These are phyloP conservation scores for Lipomyces yamanashiensis DNA, from an alignment of 805 yeast species.

Conservation along the genomic window DNA sequence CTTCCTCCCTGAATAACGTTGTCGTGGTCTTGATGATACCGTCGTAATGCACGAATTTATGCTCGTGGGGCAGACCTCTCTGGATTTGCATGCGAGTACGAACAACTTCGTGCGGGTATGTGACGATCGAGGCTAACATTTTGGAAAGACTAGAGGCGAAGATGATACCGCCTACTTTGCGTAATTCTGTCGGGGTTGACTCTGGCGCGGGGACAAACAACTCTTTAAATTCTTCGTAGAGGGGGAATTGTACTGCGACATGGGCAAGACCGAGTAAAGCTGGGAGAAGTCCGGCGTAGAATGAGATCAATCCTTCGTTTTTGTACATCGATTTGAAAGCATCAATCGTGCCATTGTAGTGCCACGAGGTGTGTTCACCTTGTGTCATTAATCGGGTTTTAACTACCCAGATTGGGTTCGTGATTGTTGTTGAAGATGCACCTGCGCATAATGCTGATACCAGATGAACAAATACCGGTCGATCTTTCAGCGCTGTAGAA, in stretches of 20 bases:
- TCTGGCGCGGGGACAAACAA: slow-evolving; percentile 49
- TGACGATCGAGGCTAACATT: slow-evolving; percentile 83
- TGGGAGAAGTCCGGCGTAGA: slow-evolving; percentile 89
- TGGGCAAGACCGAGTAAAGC: slow-evolving; percentile 88
- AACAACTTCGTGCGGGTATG: slow-evolving; percentile 92
- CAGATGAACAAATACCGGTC: slow-evolving; percentile 48
- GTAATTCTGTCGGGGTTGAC: slow-evolving; percentile 31
- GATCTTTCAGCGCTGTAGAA: slow-evolving; percentile 41
- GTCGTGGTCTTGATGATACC: slow-evolving; percentile 47
- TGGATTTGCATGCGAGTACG: slow-evolving; percentile 85
- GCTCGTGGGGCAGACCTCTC: slow-evolving; percentile 27
- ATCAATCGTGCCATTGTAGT: slow-evolving; percentile 78
- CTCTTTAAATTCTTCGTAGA: slow-evolving; percentile 78
- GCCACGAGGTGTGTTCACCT: slow-evolving; percentile 44
- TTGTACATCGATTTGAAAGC: slow-evolving; percentile 80
- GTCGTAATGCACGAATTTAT: slow-evolving; percentile 38
- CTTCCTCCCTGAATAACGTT: slow-evolving; percentile 64
- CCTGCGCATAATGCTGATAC: slow-evolving; percentile 86
- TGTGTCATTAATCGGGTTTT: slow-evolving; percentile 85
- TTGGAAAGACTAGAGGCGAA: slow-evolving; percentile 80
- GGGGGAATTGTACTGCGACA: slow-evolving; percentile 95
- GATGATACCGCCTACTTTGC: slow-evolving; percentile 52
- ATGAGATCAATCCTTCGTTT: slow-evolving; percentile 78
- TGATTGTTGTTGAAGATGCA: slow-evolving; percentile 75
- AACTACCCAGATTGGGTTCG: slow-evolving; percentile 98